These are phyloP conservation scores for Fraxinus pennsylvanica DNA, from an alignment of 257 asterid genomes.

Conservation along the genomic window DNA sequence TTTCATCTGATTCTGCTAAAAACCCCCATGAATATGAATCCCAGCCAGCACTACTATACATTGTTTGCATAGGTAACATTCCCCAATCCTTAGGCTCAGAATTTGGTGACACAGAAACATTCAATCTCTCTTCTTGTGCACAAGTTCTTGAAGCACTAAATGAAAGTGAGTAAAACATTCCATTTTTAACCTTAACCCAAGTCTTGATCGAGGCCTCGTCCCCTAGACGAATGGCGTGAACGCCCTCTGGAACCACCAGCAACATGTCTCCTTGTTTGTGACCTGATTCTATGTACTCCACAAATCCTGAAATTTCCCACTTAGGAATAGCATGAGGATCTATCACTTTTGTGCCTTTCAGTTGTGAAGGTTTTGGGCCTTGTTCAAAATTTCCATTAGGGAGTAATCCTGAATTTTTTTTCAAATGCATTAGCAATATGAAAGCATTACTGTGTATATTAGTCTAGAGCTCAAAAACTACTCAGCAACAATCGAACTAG, in stretches of 20 bases:
- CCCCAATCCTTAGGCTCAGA: constrained; percentile 49
- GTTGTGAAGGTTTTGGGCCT: constrained; percentile 63
- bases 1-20: constrained; percentile 41
- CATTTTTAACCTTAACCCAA: constrained; percentile 36
- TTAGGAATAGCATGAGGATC: constrained; percentile 60
- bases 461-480: neutral
- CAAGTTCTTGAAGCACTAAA: constrained; percentile 78
- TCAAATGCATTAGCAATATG: neutral
- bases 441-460: neutral
- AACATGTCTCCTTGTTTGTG: constrained; percentile 77
- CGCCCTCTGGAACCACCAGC: constrained; percentile 14
- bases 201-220: constrained; percentile 77
- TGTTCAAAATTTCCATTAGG: constrained; percentile 83
- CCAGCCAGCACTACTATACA: constrained; percentile 80
- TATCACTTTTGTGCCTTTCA: constrained; percentile 68
- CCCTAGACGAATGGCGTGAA: constrained; percentile 66
- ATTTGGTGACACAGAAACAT: constrained; percentile 40
- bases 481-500: neutral
- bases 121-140: constrained; percentile 29
- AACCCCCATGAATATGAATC: constrained; percentile 79
- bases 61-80: constrained; percentile 71
- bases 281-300: constrained; percentile 47
- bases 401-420: constrained; percentile 50
- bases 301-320: constrained; percentile 73
- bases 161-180: constrained; percentile 57